Conservation (phyloP, 1,284 basidiomycete species). For the Stygiomarasmius scandens region DNA sequence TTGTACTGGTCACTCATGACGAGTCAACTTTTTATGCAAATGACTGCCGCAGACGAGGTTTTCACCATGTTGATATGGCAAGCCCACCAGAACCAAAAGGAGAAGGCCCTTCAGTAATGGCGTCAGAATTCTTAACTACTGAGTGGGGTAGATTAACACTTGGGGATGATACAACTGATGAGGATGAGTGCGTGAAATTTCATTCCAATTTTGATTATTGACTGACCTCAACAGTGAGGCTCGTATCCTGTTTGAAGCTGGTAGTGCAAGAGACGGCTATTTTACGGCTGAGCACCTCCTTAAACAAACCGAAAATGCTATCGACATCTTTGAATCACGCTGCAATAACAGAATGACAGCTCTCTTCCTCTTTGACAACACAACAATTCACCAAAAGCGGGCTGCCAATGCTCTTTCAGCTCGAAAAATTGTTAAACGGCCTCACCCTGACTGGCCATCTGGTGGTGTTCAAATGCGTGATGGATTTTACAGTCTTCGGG, state of each 20-base stretch:
- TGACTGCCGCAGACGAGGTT: conserved; percentile 17
- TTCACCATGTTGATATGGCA: conserved; percentile 12
- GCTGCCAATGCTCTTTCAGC: conserved; percentile 8
- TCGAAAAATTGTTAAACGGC: conserved; percentile 15
- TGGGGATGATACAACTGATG: conserved; percentile 4
- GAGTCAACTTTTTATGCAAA: conserved; percentile 28
- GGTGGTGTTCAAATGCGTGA: conserved; percentile 26
- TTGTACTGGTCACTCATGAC: conserved; percentile 20
- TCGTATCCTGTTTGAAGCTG: conserved; percentile 20
- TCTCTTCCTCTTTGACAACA: conserved; percentile 9
- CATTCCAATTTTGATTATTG: neutral
- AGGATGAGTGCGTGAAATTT: conserved; percentile 10
- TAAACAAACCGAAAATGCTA: conserved; percentile 18
- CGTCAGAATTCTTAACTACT: conserved; percentile 21
- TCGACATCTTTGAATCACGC: conserved; percentile 10
- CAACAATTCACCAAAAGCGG: conserved; percentile 6
- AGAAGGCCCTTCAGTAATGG: conserved; percentile 24
- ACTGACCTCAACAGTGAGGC: conserved; percentile 6
- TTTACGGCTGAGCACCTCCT: conserved; percentile 20
- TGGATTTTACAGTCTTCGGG: conserved; percentile 18
- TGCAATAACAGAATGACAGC: neutral
- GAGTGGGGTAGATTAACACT: conserved; percentile 17
- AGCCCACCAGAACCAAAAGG: conserved; percentile 21
- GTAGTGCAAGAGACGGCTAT: conserved; percentile 24
- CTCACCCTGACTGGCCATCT: conserved; percentile 22